Conservation (phyloP, 805 yeast genomes). For the Cyberlindnera sargentensis region DNA sequence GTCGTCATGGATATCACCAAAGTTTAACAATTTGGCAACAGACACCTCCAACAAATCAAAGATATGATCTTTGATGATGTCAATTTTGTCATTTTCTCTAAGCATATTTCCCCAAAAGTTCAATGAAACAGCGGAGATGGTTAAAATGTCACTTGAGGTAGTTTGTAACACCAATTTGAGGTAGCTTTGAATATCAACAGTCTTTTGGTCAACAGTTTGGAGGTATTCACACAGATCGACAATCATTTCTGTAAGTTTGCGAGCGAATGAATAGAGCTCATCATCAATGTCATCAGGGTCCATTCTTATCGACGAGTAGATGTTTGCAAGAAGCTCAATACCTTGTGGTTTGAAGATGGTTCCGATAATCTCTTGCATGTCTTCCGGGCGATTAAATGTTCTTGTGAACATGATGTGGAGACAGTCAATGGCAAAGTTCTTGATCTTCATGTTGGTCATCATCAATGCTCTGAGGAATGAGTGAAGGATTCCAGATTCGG, state of each 20-base stretch:
- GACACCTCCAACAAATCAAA: constrained; percentile 69
- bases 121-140: constrained; percentile 83
- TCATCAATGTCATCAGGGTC: constrained; percentile 74
- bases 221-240: constrained; percentile 80
- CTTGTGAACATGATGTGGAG: constrained; percentile 84
- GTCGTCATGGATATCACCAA: constrained; percentile 59
- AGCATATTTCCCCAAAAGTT: constrained; percentile 93
- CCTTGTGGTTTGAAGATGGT: constrained; percentile 70
- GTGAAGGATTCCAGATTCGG: constrained; percentile 56
- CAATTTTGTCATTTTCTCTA: constrained; percentile 62
- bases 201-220: constrained; percentile 38
- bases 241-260: constrained; percentile 89
- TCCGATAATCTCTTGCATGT: constrained; percentile 74
- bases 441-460: constrained; percentile 55
- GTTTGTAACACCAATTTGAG: constrained; percentile 71
- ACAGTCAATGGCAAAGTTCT: constrained; percentile 84
- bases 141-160: constrained; percentile 75
- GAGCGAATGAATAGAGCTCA: constrained; percentile 68
- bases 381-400: constrained; percentile 54
- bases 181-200: constrained; percentile 60
- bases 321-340: constrained; percentile 56
- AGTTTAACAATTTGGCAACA: constrained; percentile 72
- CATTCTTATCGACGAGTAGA: constrained; percentile 47
- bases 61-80: constrained; percentile 44
- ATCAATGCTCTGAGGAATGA: constrained; percentile 55